Evolutionary conservation across 768 basidiomycete genomes (phyloP).

Genomic region (Leccinum barrowsii): DNA sequence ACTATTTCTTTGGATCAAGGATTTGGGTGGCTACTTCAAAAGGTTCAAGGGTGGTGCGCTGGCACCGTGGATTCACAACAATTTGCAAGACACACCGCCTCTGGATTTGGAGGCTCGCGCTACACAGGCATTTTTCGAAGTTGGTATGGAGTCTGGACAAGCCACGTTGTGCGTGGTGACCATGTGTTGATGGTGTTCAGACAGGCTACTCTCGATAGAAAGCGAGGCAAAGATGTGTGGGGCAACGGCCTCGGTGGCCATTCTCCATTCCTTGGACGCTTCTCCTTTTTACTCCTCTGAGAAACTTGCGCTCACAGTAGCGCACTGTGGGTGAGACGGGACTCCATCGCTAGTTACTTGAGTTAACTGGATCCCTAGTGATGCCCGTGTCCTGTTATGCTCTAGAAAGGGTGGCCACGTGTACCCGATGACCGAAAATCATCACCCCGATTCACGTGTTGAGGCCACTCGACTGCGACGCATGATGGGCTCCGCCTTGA

Average conservation of each 20-base stretch:
- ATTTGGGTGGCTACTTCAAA: conserved; percentile 87
- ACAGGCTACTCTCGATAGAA: conserved; percentile 67
- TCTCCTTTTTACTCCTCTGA: conserved; percentile 82
- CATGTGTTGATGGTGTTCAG: conserved; percentile 34
- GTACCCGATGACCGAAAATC: conserved; percentile 88
- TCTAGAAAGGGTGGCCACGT: conserved; percentile 68
- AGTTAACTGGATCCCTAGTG: conserved; percentile 44
- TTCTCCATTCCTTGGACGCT: conserved; percentile 88
- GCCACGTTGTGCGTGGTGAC: neutral
- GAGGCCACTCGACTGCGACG: conserved; percentile 83
- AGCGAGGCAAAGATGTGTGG: conserved; percentile 73
- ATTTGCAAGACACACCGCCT: conserved; percentile 25
- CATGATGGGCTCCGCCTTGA: conserved; percentile 86
- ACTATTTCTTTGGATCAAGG: conserved; percentile 70
- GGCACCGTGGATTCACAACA: conserved; percentile 53
- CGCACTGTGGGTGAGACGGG: conserved; percentile 78
- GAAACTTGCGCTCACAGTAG: conserved; percentile 76
- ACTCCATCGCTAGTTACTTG: neutral
- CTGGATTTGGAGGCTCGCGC: conserved; percentile 83
- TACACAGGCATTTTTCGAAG: conserved; percentile 85
- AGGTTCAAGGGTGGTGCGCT: conserved; percentile 82
- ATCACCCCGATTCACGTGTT: conserved; percentile 89
- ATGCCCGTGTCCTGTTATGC: conserved; percentile 85
- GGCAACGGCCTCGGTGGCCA: conserved; percentile 85
- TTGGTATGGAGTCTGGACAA: conserved; percentile 36